Conservation (phyloP, 1,284 basidiomycete species). For the Pterula multifida region DNA sequence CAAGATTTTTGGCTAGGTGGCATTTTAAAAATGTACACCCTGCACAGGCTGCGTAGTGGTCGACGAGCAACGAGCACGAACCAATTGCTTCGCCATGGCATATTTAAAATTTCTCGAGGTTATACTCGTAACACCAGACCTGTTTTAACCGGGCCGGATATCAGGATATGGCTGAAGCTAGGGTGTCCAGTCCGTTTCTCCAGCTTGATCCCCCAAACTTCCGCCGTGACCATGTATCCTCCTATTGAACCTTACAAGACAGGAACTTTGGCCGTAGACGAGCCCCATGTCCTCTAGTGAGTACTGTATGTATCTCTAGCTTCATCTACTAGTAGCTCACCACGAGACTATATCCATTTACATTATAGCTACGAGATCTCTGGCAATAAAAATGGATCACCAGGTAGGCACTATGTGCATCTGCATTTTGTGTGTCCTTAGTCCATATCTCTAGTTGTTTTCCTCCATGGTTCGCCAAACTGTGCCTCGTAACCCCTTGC, state of each 20-base stretch:
- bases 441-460: constrained; percentile 45
- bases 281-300: constrained; percentile 71
- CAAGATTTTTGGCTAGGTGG: no score
- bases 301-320: constrained; percentile 16
- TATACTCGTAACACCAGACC: no score
- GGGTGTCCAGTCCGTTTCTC: neutral
- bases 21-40: no score
- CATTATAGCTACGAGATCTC: constrained; percentile 76
- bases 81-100: neutral
- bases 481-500: constrained; percentile 2
- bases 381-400: constrained; percentile 65
- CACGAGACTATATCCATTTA: neutral
- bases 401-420: constrained; percentile 37
- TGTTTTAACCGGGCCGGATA: neutral
- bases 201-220: neutral
- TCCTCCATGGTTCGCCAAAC: constrained; percentile 53
- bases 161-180: neutral
- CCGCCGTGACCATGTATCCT: constrained; percentile 44
- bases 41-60: neutral
- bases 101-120: no score
- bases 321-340: neutral
- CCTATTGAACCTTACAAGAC: constrained; percentile 50
- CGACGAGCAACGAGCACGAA: neutral
- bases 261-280: constrained; percentile 61
- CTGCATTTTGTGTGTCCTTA: constrained; percentile 3